phyloP scores from a whole-genome alignment of 345 rosid genomes.

The Nephelium lappaceum region DNA sequence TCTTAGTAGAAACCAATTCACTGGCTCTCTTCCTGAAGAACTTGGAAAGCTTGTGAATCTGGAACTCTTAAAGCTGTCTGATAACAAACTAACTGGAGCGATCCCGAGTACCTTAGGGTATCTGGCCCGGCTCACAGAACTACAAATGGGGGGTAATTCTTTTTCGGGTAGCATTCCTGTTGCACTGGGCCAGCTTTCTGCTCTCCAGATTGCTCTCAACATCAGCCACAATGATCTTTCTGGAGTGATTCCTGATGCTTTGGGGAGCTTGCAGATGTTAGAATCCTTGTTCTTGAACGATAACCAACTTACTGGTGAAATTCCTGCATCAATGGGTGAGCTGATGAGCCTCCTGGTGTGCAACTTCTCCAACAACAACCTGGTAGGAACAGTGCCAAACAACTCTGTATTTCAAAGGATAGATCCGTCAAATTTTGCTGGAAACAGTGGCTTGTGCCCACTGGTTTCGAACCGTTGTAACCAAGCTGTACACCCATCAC shows the following conservation, averaged over 20 bases:
- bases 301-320: slow-evolving; percentile 71
- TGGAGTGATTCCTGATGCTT: slow-evolving; percentile 62
- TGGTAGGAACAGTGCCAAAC: slow-evolving; percentile 65
- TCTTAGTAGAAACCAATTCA: slow-evolving; percentile 71
- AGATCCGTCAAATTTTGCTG: slow-evolving; percentile 65
- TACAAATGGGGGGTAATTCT: slow-evolving; percentile 83
- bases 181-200: slow-evolving; percentile 61
- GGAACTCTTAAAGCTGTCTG: slow-evolving; percentile 78
- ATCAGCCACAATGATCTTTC: slow-evolving; percentile 71
- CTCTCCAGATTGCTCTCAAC: slow-evolving; percentile 85
- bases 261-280: slow-evolving; percentile 74
- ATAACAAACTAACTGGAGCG: slow-evolving; percentile 56
- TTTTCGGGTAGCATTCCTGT: slow-evolving; percentile 65
- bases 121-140: slow-evolving; percentile 67
- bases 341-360: slow-evolving; percentile 78
- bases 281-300: slow-evolving; percentile 74
- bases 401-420: slow-evolving; percentile 63
- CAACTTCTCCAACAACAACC: slow-evolving; percentile 75
- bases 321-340: slow-evolving; percentile 64
- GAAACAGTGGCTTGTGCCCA: slow-evolving; percentile 63
- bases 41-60: slow-evolving; percentile 72
- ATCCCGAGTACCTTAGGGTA: slow-evolving; percentile 66
- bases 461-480: slow-evolving; percentile 43
- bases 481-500: slow-evolving; percentile 25
- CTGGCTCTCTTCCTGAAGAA: slow-evolving; percentile 55